A percentile compares a stretch with the other conserved stretches of the same genome.
These are phyloP conservation scores for Teunomyces kruisii DNA, from an alignment of 805 yeast genomes.

Conservation along the genomic window DNA sequence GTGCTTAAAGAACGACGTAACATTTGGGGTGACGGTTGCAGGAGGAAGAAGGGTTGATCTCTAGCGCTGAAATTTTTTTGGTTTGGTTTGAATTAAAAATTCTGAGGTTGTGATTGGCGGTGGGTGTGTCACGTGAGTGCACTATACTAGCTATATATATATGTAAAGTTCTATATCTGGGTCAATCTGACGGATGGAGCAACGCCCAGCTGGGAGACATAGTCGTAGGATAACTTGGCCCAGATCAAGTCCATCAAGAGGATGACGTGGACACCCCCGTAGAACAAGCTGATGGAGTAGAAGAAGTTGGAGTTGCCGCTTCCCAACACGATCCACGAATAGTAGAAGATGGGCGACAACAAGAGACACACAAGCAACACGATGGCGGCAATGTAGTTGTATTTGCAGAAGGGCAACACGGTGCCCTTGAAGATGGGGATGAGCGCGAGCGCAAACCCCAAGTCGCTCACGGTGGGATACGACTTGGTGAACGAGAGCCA, in stretches of 20 bases:
- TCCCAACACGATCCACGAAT: conserved; percentile 90
- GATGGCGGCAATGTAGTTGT: conserved; percentile 47
- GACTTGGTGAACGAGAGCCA: conserved; percentile 67
- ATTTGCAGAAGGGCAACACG: conserved; percentile 46
- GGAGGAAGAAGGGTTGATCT: neutral
- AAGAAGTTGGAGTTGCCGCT: conserved; percentile 96
- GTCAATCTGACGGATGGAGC: conserved; percentile 46
- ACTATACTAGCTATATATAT: neutral
- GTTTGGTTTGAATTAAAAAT: conserved; percentile 6
- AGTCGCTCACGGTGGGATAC: conserved; percentile 83
- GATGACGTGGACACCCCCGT: conserved; percentile 67
- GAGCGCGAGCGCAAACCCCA: conserved; percentile 45
- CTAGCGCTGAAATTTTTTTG: conserved; percentile 5
- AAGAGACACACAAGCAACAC: conserved; percentile 53
- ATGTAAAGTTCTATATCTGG: conserved; percentile 33
- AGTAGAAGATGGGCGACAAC: conserved; percentile 85
- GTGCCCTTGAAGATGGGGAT: conserved; percentile 46
- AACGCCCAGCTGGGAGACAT: conserved; percentile 42
- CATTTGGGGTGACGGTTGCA: conserved; percentile 1
- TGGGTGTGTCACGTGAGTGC: conserved; percentile 5
- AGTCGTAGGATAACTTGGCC: conserved; percentile 73
- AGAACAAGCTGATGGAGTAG: conserved; percentile 86
- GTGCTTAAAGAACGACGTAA: conserved; percentile 41
- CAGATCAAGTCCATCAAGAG: conserved; percentile 76
- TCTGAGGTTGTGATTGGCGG: conserved; percentile 11